Conservation (phyloP, 2,329 filamentous ascomycete species). For the Verticillium nubilum region DNA sequence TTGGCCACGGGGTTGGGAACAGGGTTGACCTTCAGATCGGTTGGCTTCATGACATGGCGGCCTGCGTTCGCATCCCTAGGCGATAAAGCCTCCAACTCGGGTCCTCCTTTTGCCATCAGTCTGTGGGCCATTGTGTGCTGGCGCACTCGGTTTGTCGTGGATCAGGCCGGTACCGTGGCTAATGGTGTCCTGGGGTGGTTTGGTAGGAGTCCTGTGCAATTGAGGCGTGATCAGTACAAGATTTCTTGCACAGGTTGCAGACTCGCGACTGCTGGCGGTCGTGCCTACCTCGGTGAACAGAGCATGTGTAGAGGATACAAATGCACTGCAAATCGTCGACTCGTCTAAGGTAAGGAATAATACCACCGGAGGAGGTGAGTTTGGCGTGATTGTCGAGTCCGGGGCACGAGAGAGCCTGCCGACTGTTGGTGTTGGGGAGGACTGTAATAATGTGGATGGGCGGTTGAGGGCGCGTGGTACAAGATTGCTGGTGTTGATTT, state of each 20-base stretch:
- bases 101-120: conserved; percentile 41
- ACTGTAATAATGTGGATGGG: not conserved
- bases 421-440: not conserved
- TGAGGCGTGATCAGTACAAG: not conserved
- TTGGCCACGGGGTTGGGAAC: conserved; percentile 34
- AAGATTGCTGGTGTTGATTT: conserved; percentile 1
- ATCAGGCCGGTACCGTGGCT: not conserved
- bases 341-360: not conserved
- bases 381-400: not conserved
- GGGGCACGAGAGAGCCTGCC: not conserved
- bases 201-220: not conserved
- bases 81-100: conserved; percentile 59
- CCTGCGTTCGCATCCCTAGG: conserved; percentile 60
- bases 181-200: not conserved
- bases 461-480: not conserved
- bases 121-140: conserved; percentile 37
- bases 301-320: not conserved
- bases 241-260: not conserved
- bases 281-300: not conserved
- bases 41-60: conserved; percentile 38
- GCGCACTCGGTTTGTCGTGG: not conserved
- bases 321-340: not conserved
- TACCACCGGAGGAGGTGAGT: not conserved
- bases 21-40: conserved; percentile 44
- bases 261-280: not conserved